Evolutionary conservation across 495 filamentous ascomycete species (phyloP).

Genomic region (Penicillium psychrofluorescens): DNA sequence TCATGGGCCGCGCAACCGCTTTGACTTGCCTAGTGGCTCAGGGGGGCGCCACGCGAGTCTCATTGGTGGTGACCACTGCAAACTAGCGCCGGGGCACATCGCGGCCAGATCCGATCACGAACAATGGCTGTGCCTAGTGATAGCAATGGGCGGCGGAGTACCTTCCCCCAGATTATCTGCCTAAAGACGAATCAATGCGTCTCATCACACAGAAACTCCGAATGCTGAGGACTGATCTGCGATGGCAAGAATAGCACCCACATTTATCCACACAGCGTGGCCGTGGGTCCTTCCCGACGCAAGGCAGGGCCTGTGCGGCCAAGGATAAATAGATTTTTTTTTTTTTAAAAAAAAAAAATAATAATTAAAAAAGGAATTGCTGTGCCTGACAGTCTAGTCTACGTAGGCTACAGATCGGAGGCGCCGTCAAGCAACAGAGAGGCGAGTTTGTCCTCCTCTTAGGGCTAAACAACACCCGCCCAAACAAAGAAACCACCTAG

Average conservation of each 20-base stretch:
- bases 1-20: conserved; percentile 19
- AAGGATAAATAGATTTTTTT: no score
- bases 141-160: neutral
- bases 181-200: neutral
- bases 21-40: conserved; percentile 15
- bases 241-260: neutral
- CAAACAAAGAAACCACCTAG: no score
- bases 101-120: neutral
- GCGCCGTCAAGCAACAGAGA: no score
- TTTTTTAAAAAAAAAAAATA: no score
- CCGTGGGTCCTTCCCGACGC: conserved; percentile 6
- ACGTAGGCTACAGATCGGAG: no score
- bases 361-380: no score
- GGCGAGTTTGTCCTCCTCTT: no score
- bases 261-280: neutral
- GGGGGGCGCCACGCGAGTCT: neutral
- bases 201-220: neutral
- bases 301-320: conserved; percentile 10
- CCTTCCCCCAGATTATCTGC: neutral
- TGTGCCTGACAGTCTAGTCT: neutral
- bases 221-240: neutral
- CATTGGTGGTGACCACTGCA: neutral
- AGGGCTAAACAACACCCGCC: no score
- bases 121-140: no score
- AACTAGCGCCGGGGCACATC: neutral